Conservation (phyloP, 169 alveolate species). For the Plasmodium chabaudi region DNA sequence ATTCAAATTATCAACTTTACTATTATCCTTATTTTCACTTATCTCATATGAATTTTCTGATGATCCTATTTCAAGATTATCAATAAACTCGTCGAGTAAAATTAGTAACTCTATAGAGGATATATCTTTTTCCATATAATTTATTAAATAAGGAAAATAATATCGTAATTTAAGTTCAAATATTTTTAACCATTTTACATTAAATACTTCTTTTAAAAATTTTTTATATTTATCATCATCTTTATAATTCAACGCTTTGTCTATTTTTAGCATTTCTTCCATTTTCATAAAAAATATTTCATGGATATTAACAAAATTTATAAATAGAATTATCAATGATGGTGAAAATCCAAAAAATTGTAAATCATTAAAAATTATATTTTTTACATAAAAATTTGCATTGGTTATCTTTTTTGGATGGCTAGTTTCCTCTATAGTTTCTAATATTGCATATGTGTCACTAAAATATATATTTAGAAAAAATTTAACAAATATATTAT, state of each 20-base stretch:
- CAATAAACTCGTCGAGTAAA: slow-evolving; percentile 46
- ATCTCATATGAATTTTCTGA: neutral
- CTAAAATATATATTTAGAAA: slow-evolving; percentile 59
- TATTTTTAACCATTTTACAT: slow-evolving; percentile 5
- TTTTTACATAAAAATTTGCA: slow-evolving; percentile 31
- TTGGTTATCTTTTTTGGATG: neutral
- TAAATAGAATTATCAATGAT: slow-evolving; percentile 26
- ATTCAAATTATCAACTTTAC: neutral
- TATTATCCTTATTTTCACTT: neutral
- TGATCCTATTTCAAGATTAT: neutral
- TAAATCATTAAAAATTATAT: slow-evolving; percentile 62
- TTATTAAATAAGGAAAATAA: slow-evolving; percentile 39
- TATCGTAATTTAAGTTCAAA: slow-evolving; percentile 22
- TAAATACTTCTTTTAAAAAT: slow-evolving; percentile 4
- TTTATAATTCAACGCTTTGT: slow-evolving; percentile 9
- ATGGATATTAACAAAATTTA: slow-evolving; percentile 23
- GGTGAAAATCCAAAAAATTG: slow-evolving; percentile 55
- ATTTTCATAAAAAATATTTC: slow-evolving; percentile 29
- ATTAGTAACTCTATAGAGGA: slow-evolving; percentile 20
- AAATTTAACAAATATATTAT: slow-evolving; percentile 46
- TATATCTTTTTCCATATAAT: slow-evolving; percentile 28
- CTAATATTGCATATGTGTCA: slow-evolving; percentile 62
- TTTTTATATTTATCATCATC: slow-evolving; percentile 13
- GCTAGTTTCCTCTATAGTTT: slow-evolving; percentile 6
- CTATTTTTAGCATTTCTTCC: slow-evolving; percentile 18